These are phyloP conservation scores for Tardiomyces depauwii DNA, from an alignment of 1,139 yeast species.

Conservation along the genomic window DNA sequence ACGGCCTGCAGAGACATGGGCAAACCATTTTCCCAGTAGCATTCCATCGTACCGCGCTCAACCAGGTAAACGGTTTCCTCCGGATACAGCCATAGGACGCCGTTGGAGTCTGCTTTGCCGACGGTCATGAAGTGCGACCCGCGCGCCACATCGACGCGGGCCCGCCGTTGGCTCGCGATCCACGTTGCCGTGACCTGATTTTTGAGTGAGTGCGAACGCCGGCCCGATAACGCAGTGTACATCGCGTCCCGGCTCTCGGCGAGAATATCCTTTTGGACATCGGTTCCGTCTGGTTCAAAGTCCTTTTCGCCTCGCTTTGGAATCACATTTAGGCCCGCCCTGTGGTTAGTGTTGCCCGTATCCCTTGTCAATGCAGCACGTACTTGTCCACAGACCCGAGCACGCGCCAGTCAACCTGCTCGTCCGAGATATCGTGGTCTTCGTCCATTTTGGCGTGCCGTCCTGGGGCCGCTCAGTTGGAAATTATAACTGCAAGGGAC, in stretches of 20 bases:
- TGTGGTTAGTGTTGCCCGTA: neutral
- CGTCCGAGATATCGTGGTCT: constrained; percentile 41
- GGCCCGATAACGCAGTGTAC: constrained; percentile 53
- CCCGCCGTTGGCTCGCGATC: constrained; percentile 23
- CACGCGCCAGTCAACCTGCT: constrained; percentile 58
- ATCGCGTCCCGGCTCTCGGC: constrained; percentile 53
- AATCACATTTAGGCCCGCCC: constrained; percentile 20
- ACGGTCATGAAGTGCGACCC: constrained; percentile 70
- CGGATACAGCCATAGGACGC: constrained; percentile 40
- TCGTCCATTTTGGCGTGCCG: neutral
- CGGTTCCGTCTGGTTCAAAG: constrained; percentile 74
- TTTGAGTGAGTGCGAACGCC: constrained; percentile 49
- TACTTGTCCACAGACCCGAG: constrained; percentile 14
- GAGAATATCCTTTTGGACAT: constrained; percentile 42
- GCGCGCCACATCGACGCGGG: constrained; percentile 44
- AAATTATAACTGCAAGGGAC: too few species aligned
- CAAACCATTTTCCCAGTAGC: constrained; percentile 33
- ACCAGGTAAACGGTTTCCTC: constrained; percentile 68
- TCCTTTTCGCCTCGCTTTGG: constrained; percentile 79
- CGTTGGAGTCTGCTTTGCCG: constrained; percentile 46
- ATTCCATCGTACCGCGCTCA: constrained; percentile 71
- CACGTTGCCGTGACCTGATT: constrained; percentile 32
- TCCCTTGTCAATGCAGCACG: constrained; percentile 3
- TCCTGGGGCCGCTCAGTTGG: neutral
- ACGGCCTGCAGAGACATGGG: constrained; percentile 56